Evolutionary conservation across 148 eudicot genomes (phyloP), one percentile per base, ranked within the genome.

Genomic region (Rhododendron vialii): DNA sequence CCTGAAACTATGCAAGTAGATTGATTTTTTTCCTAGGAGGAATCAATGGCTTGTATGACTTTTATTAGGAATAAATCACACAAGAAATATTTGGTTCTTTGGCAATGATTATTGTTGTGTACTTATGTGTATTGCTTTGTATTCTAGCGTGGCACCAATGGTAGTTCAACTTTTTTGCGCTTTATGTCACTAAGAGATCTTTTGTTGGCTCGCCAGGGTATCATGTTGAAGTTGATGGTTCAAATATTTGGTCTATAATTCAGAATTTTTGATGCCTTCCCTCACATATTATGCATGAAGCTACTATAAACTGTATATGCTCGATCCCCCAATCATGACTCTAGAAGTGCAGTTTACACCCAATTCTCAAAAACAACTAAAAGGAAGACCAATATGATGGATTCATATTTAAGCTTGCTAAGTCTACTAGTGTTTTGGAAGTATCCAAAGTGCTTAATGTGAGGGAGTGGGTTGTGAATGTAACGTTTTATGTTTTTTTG

Each of bases 1-100:
- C 98, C 96, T 38, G 78, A 85, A 48, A 53, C 82, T 20, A 84
- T 82, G 88, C 82, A 83, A 87, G 38, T 51, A 48, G 90, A 88
- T 83, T 90, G 84, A 88, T 81, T 84, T 41, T 2, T 55, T 84
- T 12, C 79, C 47, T 33, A 26, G 14, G 80, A 84, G 38, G 22
- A 24, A 33, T 20, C 65, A 74, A 51, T 50, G 65, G 80, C 33
- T 84, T 73, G 8, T 30, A 28, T 12, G 69, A 45, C 77, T 83
- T 83, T 43, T 17, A 65, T 1, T 63, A 26, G 43, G 24, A 26
- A 69, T 17, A 28, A 47, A 30, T 38, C 22, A 13, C 71, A 63
- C 55, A 30, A 73, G 30, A 22, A 71, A 43, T 84, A 26, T 50
- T 50, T 74, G 43, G 63, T 69, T 71, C 59, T 45, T 30, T 83